Evolutionary conservation across 2,329 filamentous ascomycete species (phyloP), one percentile per base, ranked within the genome.

Genomic region (Diaporthe australafricana): DNA sequence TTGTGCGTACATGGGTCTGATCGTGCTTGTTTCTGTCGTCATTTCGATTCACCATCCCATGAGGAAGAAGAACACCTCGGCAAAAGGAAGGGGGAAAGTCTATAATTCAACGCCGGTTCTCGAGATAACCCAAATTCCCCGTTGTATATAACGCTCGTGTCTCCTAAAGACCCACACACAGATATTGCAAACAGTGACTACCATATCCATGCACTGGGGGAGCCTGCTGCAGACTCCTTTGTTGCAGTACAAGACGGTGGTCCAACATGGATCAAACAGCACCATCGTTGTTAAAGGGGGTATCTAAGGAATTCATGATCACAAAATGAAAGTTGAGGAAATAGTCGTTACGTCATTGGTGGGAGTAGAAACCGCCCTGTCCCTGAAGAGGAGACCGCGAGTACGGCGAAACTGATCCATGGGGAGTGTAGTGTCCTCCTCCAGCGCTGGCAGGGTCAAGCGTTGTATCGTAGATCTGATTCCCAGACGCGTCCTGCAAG

Each of bases 391-490:
- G 84, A 12, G 84, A 86, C 53, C 80, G 83, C 2, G 78, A 76
- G 72, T 82, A 86, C 0, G 84, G 84, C 42, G 85, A 85, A 16
- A 81, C 80, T 2, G 84, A 85, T 8, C 84, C 84, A 45, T 82
- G 81, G 22, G 80, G 81, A 27, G 80, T 80, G 70, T 80, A 86
- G 40, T 82, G 82, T 25, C 81, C 75, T 20, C 77, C 75, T 30
- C 76, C 75, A 27, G 79, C 77, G 63, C 78, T 77, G 40, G 76
- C 74, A 40, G 78, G 77, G 60, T 80, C 78, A 32, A 80, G 75
- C 52, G 75, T 75, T 32, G 79, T 78, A 67, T 83, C 85, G n/a
- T 72, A 71, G 52, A 83, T 75, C 50, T 77, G 76, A 12, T 68
- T 72, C 2, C 55, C 67, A 9, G 67, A 69, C 11, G 60, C 60